Percentiles rank a stretch among this genome's conserved stretches.
Conservation (phyloP, 169 alveolate genomes). For the Plasmodium relictum region DNA sequence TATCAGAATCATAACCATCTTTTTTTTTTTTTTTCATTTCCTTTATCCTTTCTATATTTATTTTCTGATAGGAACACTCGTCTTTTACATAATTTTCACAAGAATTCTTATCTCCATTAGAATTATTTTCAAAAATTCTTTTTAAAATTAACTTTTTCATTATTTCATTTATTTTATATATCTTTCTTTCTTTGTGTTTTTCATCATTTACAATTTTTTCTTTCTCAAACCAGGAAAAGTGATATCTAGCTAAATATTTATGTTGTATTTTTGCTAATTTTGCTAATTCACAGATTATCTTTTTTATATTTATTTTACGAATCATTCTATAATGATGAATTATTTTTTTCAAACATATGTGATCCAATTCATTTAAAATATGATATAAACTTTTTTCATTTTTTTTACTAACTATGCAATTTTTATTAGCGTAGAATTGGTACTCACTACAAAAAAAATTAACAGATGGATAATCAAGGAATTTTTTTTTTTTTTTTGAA, state of each 20-base stretch:
- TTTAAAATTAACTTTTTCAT: constrained; percentile 18
- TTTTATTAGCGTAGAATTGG: constrained; percentile 56
- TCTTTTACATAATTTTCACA: too few species aligned
- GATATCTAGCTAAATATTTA: constrained; percentile 61
- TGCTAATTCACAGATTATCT: constrained; percentile 38
- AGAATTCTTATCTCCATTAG: too few species aligned
- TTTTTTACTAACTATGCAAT: constrained; percentile 19
- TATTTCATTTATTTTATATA: constrained; percentile 16
- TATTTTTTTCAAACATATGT: constrained; percentile 27
- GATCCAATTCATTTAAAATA: constrained; percentile 23
- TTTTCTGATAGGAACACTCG: too few species aligned
- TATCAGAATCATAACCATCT: too few species aligned
- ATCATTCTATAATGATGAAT: constrained; percentile 45
- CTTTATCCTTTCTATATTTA: too few species aligned
- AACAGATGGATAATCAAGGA: constrained; percentile 12
- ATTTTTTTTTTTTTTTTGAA: constrained; percentile 22
- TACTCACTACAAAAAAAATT: constrained; percentile 67
- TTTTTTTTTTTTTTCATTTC: too few species aligned
- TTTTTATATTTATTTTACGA: constrained; percentile 52
- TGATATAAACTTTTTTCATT: constrained; percentile 39
- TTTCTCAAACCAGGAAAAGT: constrained; percentile 52
- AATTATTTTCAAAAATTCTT: not conserved
- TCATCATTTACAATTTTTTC: constrained; percentile 9
- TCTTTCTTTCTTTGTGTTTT: not conserved
- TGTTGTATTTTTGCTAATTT: constrained; percentile 62